These are phyloP conservation scores for Penicillium cosmopolitanum DNA, from an alignment of 495 filamentous ascomycete species.

Conservation along the genomic window DNA sequence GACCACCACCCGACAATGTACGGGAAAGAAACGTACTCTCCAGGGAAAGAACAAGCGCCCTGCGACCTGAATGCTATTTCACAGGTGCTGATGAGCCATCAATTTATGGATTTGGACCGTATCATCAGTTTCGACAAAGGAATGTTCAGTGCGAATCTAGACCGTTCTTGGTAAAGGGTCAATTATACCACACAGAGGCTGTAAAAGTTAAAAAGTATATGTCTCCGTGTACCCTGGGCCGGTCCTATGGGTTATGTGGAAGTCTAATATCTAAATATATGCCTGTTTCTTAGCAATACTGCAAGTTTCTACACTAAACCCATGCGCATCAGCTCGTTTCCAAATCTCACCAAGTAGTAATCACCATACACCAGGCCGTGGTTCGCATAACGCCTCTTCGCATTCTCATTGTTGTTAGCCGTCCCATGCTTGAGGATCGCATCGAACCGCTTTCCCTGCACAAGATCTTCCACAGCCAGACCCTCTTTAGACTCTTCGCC, in stretches of 20 bases:
- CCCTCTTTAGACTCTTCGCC: constrained; percentile 3
- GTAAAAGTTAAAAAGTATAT: neutral
- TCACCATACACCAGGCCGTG: constrained; percentile 53
- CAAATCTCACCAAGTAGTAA: constrained; percentile 51
- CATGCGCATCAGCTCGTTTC: constrained; percentile 38
- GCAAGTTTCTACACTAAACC: constrained; percentile 13
- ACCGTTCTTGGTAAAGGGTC: constrained; percentile 5
- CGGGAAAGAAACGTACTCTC: neutral
- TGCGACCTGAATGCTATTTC: constrained; percentile 9
- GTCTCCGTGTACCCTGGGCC: neutral
- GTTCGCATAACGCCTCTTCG: constrained; percentile 35
- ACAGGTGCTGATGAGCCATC: constrained; percentile 1
- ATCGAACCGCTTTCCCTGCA: constrained; percentile 15
- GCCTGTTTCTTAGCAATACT: neutral
- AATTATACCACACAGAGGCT: neutral
- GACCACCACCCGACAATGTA: neutral
- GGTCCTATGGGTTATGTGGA: neutral
- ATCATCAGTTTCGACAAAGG: constrained; percentile 14
- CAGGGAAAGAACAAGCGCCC: constrained; percentile 3
- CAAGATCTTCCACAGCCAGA: constrained; percentile 1
- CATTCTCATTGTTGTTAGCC: constrained; percentile 43
- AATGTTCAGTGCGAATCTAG: constrained; percentile 11
- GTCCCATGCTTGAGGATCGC: constrained; percentile 37
- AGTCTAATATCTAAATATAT: neutral
- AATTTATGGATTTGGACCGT: constrained; percentile 14